These are phyloP conservation scores for Cavenderia fasciculata DNA, from an alignment of 78 protist species.

Conservation along the genomic window DNA sequence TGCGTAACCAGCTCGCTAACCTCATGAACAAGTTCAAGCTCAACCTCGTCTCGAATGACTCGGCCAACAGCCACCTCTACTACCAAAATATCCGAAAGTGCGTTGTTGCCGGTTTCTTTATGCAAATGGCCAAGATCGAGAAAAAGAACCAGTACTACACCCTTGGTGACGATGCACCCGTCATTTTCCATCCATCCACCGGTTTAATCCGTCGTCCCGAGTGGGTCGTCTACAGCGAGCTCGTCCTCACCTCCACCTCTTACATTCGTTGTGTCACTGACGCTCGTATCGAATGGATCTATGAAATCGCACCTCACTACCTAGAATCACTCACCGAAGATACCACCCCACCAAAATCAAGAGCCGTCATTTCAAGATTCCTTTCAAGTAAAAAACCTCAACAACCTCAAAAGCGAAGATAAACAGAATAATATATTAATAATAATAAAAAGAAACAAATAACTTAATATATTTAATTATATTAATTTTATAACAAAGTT, in stretches of 20 bases:
- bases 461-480: too few species aligned
- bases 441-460: too few species aligned
- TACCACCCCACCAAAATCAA: slow-evolving; percentile 33
- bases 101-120: slow-evolving; percentile 96
- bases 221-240: slow-evolving; percentile 98
- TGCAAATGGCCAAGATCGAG: slow-evolving; percentile 98
- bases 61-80: slow-evolving; percentile 69
- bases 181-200: slow-evolving; percentile 96
- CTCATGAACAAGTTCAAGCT: slow-evolving; percentile 80
- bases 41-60: slow-evolving; percentile 78
- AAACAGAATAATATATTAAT: too few species aligned
- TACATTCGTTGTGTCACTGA: slow-evolving; percentile 97
- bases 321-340: background rate
- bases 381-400: too few species aligned
- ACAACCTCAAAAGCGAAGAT: too few species aligned
- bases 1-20: slow-evolving; percentile 94
- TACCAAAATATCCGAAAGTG: slow-evolving; percentile 94
- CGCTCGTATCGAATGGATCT: slow-evolving; percentile 92
- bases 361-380: slow-evolving; percentile 19
- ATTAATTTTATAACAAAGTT: too few species aligned
- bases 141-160: slow-evolving; percentile 96
- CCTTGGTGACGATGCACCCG: slow-evolving; percentile 96
- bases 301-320: slow-evolving; percentile 24
- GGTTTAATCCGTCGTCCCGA: slow-evolving; percentile 94
- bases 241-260: slow-evolving; percentile 96